Conservation (phyloP, 352 stramenopile genomes). For the Elongisporangium prolatum region DNA sequence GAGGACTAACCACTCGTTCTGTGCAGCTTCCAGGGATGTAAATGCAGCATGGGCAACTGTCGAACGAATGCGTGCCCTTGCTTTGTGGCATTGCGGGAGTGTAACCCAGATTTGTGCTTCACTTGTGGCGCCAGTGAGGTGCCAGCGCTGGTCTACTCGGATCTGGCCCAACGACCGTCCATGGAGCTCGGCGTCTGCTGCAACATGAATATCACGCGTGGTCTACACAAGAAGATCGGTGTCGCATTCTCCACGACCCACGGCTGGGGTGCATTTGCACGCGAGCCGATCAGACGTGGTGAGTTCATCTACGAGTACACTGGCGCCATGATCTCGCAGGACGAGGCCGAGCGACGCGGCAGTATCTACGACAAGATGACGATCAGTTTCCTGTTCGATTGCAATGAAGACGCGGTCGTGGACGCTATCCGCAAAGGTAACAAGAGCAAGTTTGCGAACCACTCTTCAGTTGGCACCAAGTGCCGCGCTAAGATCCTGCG, state of each 20-base stretch:
- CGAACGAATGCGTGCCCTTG: constrained; percentile 60
- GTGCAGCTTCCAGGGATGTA: constrained; percentile 44
- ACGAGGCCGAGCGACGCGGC: constrained; percentile 68
- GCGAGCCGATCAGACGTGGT: constrained; percentile 50
- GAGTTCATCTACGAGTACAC: constrained; percentile 76
- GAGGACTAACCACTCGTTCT: background rate
- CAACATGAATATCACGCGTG: constrained; percentile 62
- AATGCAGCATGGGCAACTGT: constrained; percentile 51
- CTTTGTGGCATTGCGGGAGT: constrained; percentile 53
- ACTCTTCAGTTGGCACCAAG: constrained; percentile 64
- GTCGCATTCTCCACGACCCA: constrained; percentile 58
- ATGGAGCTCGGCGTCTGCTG: constrained; percentile 57
- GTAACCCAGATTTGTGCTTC: constrained; percentile 49
- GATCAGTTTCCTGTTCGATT: constrained; percentile 90
- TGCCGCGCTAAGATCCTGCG: constrained; percentile 75
- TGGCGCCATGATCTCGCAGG: constrained; percentile 56
- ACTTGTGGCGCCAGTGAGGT: constrained; percentile 60
- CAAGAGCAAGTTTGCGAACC: constrained; percentile 91
- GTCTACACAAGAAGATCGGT: constrained; percentile 53
- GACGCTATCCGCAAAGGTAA: constrained; percentile 92
- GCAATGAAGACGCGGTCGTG: constrained; percentile 85
- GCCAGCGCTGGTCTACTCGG: constrained; percentile 31
- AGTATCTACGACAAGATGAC: constrained; percentile 85
- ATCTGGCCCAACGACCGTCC: constrained; percentile 29
- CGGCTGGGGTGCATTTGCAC: constrained; percentile 59